phyloP scores from a whole-genome alignment of 2,329 filamentous ascomycete species.

The Hypoxylon sp. region DNA sequence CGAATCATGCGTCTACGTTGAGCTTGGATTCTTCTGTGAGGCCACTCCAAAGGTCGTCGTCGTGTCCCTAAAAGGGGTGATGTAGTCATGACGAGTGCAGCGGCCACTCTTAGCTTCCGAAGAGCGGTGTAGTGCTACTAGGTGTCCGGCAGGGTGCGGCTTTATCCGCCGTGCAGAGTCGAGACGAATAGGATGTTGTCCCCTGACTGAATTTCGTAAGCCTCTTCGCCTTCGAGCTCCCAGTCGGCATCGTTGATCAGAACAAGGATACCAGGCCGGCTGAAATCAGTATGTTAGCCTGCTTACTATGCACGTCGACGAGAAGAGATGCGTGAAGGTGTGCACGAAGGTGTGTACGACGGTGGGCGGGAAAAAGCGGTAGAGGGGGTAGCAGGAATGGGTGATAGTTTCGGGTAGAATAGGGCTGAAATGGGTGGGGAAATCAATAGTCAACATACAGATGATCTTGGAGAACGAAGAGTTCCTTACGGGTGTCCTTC shows the following conservation, averaged over 20 bases:
- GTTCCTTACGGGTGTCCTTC: conserved; percentile 83
- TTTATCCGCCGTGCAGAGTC: conserved; percentile 89
- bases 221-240: conserved; percentile 95
- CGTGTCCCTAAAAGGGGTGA: conserved; percentile 13
- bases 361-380: conserved; percentile 8
- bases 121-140: conserved; percentile 31
- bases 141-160: conserved; percentile 15
- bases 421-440: conserved; percentile 19
- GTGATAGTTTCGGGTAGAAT: conserved; percentile 22
- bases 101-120: conserved; percentile 15
- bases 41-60: conserved; percentile 1
- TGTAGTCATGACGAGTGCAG: conserved; percentile 27
- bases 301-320: conserved; percentile 31
- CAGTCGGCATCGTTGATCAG: conserved; percentile 98
- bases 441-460: conserved; percentile 82
- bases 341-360: too few relatives aligned
- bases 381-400: conserved; percentile 11
- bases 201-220: conserved; percentile 80
- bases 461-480: conserved; percentile 87
- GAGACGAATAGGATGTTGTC: conserved; percentile 97
- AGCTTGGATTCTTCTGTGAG: conserved; percentile 8
- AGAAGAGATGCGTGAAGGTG: conserved; percentile 25
- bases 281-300: conserved; percentile 52
- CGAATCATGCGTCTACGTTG: conserved; percentile 18
- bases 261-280: conserved; percentile 93